These are phyloP conservation scores for Avena insularis DNA, from an alignment of 176 grass and related monocot species.

Conservation along the genomic window DNA sequence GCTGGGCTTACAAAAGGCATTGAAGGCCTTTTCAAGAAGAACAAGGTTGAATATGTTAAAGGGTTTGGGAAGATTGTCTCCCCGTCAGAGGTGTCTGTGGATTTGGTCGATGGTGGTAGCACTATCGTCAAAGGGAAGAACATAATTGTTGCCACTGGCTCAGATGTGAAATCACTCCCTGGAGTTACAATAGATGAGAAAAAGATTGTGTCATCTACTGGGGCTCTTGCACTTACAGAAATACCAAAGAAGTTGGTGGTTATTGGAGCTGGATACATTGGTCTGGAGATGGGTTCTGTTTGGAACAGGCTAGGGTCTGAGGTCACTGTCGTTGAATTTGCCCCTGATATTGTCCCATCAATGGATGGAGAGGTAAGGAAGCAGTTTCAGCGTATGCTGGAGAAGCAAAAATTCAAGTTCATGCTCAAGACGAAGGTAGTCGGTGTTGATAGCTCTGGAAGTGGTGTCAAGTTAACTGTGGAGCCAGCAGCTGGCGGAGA, in stretches of 20 bases:
- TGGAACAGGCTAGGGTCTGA: constrained; percentile 86
- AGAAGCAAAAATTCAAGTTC: constrained; percentile 96
- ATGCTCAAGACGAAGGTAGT: constrained; percentile 89
- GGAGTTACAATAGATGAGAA: constrained; percentile 87
- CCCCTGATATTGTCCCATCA: constrained; percentile 81
- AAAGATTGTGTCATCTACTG: constrained; percentile 89
- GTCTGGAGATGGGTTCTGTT: constrained; percentile 89
- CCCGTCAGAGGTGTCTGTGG: constrained; percentile 77
- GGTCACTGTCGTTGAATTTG: constrained; percentile 85
- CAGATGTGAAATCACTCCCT: constrained; percentile 85
- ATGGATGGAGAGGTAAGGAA: constrained; percentile 94
- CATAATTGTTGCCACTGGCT: constrained; percentile 74
- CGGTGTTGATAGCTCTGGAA: constrained; percentile 74
- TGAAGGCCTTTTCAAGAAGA: constrained; percentile 90
- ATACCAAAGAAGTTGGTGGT: constrained; percentile 84
- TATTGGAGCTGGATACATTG: constrained; percentile 88
- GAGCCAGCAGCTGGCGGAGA: constrained; percentile 82
- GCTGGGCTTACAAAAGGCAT: constrained; percentile 79
- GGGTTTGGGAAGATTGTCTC: constrained; percentile 70
- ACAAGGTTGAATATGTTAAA: constrained; percentile 89
- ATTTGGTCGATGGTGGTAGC: constrained; percentile 63
- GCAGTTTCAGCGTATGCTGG: constrained; percentile 86
- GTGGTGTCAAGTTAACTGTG: constrained; percentile 67
- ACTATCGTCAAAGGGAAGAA: constrained; percentile 71
- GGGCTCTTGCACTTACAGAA: constrained; percentile 65